Conservation (phyloP, 2,329 filamentous ascomycete species). For the Penicillium griseofulvum region DNA sequence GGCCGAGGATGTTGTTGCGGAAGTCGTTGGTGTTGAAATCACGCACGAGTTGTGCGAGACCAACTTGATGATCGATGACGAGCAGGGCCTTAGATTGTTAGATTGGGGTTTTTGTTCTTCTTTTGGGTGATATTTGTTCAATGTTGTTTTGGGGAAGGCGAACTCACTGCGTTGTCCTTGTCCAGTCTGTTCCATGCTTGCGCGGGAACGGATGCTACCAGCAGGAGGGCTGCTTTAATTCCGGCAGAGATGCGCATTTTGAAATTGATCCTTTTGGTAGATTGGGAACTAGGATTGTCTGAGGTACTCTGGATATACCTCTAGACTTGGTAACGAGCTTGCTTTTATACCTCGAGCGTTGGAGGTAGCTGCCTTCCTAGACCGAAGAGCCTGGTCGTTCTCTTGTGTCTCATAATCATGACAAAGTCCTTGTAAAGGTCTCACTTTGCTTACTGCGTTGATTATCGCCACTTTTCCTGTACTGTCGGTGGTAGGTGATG, state of each 20-base stretch:
- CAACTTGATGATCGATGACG: slow-evolving; percentile 37
- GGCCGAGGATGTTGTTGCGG: slow-evolving; percentile 65
- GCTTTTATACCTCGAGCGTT: slow-evolving; percentile 2
- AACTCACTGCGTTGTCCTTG: slow-evolving; percentile 26
- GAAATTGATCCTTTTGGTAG: neutral
- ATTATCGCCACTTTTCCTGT: neutral
- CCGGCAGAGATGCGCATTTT: slow-evolving; percentile 12
- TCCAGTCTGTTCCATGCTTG: slow-evolving; percentile 28
- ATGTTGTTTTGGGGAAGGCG: neutral
- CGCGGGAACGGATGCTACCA: slow-evolving; percentile 19
- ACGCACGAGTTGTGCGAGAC: slow-evolving; percentile 49
- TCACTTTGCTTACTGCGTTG: neutral
- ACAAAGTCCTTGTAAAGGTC: neutral
- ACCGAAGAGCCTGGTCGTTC: neutral
- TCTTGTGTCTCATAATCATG: slow-evolving; percentile 1
- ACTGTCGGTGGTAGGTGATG: neutral
- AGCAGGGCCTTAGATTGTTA: slow-evolving; percentile 22
- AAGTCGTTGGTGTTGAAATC: slow-evolving; percentile 67
- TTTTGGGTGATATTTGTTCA: too few species aligned
- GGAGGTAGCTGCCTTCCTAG: neutral
- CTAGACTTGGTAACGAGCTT: neutral
- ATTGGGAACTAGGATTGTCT: neutral
- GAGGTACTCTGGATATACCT: neutral
- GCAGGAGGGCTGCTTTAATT: slow-evolving; percentile 28
- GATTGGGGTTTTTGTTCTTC: neutral